Percentiles rank a stretch among this genome's conserved stretches.
Conservation (phyloP, 768 basidiomycete genomes). For the Pleurotus tuoliensis region DNA sequence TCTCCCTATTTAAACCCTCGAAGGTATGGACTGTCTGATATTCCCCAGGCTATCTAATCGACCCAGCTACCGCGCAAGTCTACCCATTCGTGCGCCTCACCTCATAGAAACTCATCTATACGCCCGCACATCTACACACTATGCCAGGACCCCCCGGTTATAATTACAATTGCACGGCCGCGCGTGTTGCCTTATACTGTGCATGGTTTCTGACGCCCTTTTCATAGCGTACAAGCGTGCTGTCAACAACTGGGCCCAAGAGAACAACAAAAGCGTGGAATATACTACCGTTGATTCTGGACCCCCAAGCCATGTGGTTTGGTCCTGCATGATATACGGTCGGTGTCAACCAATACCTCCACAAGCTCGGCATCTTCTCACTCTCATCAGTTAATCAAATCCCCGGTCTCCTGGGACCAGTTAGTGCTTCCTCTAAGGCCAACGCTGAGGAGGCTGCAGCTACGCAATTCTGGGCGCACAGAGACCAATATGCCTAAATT, state of each 20-base stretch:
- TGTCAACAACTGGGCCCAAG: constrained; percentile 16
- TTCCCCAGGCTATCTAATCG: background rate
- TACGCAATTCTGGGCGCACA: background rate
- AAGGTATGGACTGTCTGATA: no score
- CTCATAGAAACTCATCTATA: background rate
- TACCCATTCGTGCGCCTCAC: background rate
- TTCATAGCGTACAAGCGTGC: constrained; percentile 13
- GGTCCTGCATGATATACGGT: constrained; percentile 26
- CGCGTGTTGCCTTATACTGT: no score
- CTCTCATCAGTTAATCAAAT: no score
- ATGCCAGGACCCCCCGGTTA: background rate
- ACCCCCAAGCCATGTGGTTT: constrained; percentile 14
- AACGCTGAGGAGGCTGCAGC: background rate
- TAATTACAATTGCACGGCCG: background rate
- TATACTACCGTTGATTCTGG: no score
- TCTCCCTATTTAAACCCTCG: no score
- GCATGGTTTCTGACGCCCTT: background rate
- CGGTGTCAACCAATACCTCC: background rate
- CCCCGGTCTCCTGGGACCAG: background rate
- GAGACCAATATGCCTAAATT: background rate
- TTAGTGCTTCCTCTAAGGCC: background rate
- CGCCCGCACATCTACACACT: background rate
- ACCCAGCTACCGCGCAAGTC: background rate
- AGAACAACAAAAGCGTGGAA: background rate
- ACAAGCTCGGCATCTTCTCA: background rate